These are phyloP conservation scores for Nectriaceae sp. DNA, from an alignment of 2,329 filamentous ascomycete genomes.

Conservation along the genomic window DNA sequence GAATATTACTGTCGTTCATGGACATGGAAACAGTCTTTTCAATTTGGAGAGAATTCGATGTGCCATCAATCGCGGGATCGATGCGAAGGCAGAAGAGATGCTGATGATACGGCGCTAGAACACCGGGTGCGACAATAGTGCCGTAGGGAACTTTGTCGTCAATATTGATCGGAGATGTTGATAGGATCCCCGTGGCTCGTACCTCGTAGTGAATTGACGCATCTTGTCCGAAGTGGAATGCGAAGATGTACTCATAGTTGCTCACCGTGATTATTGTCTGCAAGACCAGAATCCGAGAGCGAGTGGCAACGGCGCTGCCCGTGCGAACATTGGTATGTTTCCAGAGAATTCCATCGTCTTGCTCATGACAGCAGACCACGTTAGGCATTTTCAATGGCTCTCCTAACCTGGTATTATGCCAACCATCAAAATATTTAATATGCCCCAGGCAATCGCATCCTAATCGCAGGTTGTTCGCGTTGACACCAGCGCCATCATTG, in stretches of 20 bases:
- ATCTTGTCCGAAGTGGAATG: conserved; percentile 53
- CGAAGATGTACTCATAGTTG: conserved; percentile 60
- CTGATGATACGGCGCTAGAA: conserved; percentile 67
- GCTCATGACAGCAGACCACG: conserved; percentile 38
- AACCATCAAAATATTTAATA: conserved; percentile 47
- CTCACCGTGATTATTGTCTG: conserved; percentile 64
- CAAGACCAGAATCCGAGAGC: conserved; percentile 58
- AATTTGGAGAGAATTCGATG: conserved; percentile 52
- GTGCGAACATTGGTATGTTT: conserved; percentile 65
- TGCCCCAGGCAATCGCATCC: conserved; percentile 61
- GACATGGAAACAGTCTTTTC: conserved; percentile 46
- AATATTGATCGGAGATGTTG: conserved; percentile 48
- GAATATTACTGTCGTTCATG: conserved; percentile 37
- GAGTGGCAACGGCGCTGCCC: conserved; percentile 54
- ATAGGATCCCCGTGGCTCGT: conserved; percentile 45
- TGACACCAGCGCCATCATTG: conserved; percentile 64
- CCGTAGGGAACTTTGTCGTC: conserved; percentile 56
- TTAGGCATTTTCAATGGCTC: conserved; percentile 35
- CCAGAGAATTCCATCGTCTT: conserved; percentile 57
- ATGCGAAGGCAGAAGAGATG: conserved; percentile 67
- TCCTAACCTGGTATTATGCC: conserved; percentile 33
- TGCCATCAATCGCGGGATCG: conserved; percentile 65
- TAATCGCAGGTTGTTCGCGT: conserved; percentile 65
- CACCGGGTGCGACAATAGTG: conserved; percentile 62
- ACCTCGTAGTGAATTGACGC: conserved; percentile 42